Evolutionary conservation across 1,284 basidiomycete genomes (phyloP).

Genomic region (Leccinum angustisporum): DNA sequence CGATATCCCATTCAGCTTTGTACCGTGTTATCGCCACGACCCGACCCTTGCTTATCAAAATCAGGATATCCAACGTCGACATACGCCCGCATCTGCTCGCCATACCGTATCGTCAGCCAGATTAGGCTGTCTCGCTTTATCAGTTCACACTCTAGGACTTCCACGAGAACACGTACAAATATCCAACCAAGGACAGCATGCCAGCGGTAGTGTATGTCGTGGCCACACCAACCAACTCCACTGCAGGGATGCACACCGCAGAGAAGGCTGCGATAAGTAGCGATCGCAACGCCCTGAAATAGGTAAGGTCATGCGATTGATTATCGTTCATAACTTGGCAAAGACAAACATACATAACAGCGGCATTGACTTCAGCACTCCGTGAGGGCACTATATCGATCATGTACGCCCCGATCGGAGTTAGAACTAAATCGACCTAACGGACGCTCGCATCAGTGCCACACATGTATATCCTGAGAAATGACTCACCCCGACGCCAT

Average conservation of each 20-base stretch:
- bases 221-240: conserved; percentile 33
- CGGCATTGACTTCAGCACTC: conserved; percentile 54
- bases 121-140: background rate
- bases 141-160: background rate
- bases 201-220: conserved; percentile 50
- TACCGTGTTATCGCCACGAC: background rate
- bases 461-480: too few relatives aligned
- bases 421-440: conserved; percentile 48
- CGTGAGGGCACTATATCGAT: conserved; percentile 55
- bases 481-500: conserved; percentile 48
- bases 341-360: conserved; percentile 34
- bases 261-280: conserved; percentile 31
- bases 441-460: background rate
- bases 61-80: conserved; percentile 44
- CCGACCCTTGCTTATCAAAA: conserved; percentile 6
- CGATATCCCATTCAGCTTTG: background rate
- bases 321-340: background rate
- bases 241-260: conserved; percentile 37
- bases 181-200: conserved; percentile 43
- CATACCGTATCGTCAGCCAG: conserved; percentile 44
- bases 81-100: conserved; percentile 46
- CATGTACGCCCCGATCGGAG: conserved; percentile 53
- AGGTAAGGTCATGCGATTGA: background rate
- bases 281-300: conserved; percentile 44
- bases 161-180: conserved; percentile 36